Evolutionary conservation across 1,284 basidiomycete genomes (phyloP).

Genomic region (Trametes hirsuta): DNA sequence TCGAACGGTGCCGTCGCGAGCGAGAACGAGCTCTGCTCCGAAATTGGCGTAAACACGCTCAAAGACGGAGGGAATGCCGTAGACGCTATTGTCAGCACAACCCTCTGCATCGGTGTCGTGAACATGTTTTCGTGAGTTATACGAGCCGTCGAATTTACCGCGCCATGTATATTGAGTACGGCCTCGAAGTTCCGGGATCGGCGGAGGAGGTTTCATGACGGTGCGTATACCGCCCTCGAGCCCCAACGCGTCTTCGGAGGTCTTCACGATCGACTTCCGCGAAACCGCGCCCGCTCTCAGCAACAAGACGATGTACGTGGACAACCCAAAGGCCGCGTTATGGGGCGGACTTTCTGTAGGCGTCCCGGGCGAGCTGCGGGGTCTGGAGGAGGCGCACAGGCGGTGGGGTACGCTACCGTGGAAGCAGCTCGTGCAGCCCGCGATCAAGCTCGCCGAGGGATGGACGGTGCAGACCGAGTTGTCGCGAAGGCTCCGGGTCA

Average conservation of each 20-base stretch:
- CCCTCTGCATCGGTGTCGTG: slow-evolving; percentile 84
- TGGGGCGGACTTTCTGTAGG: slow-evolving; percentile 84
- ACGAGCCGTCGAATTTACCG: background rate
- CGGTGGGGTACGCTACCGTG: slow-evolving; percentile 84
- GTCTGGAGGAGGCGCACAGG: slow-evolving; percentile 78
- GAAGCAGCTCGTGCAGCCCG: slow-evolving; percentile 77
- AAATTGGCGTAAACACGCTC: slow-evolving; percentile 78
- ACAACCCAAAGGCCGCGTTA: slow-evolving; percentile 51
- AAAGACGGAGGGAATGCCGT: slow-evolving; percentile 90
- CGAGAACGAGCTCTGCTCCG: slow-evolving; percentile 84
- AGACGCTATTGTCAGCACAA: slow-evolving; percentile 83
- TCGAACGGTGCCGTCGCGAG: slow-evolving; percentile 83
- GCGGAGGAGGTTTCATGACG: slow-evolving; percentile 92
- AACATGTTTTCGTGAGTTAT: slow-evolving; percentile 83
- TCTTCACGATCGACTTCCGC: slow-evolving; percentile 85
- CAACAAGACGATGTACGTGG: slow-evolving; percentile 76
- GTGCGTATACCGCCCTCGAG: slow-evolving; percentile 71
- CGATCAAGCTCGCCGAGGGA: slow-evolving; percentile 72
- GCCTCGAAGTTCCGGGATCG: slow-evolving; percentile 68
- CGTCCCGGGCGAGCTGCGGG: slow-evolving; percentile 87
- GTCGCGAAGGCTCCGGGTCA: slow-evolving; percentile 69
- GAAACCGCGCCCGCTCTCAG: slow-evolving; percentile 81
- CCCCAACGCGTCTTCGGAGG: slow-evolving; percentile 52
- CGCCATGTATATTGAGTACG: slow-evolving; percentile 30
- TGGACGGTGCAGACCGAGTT: slow-evolving; percentile 82